These are phyloP conservation scores for Hemileia vastatrix DNA, from an alignment of 1,284 basidiomycete genomes.

Conservation along the genomic window DNA sequence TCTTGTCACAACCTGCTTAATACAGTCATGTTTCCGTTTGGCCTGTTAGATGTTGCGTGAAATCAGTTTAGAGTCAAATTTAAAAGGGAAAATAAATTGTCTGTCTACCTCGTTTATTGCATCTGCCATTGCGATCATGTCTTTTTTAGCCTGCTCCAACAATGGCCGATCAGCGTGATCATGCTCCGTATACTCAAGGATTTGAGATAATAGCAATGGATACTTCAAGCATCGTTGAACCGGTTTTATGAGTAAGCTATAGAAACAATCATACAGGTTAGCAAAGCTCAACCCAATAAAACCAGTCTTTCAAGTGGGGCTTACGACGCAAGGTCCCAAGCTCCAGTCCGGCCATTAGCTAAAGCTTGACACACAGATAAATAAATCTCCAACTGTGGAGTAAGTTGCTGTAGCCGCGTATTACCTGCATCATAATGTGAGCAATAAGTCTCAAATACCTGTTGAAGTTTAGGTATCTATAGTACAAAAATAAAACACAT, in stretches of 20 bases:
- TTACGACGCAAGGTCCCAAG: slow-evolving; percentile 17
- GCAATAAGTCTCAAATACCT: slow-evolving; percentile 7
- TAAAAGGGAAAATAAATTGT: too few relatives aligned
- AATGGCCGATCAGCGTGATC: slow-evolving; percentile 3
- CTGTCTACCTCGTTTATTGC: too few relatives aligned
- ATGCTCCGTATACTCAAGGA: slow-evolving; percentile 5
- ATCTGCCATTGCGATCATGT: too few relatives aligned
- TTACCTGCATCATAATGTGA: slow-evolving; percentile 10
- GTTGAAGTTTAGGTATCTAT: slow-evolving; percentile 6
- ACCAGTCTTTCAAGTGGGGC: neutral
- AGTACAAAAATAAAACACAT: neutral
- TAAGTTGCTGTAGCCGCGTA: slow-evolving; percentile 3
- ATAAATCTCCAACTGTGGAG: neutral
- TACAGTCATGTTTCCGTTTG: too few relatives aligned
- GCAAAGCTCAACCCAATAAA: neutral
- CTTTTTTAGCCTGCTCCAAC: slow-evolving; percentile 2
- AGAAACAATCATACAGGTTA: neutral
- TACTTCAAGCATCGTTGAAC: slow-evolving; percentile 20
- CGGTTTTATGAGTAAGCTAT: slow-evolving; percentile 15
- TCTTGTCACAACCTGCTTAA: too few relatives aligned
- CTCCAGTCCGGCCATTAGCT: slow-evolving; percentile 4
- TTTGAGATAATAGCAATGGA: slow-evolving; percentile 12
- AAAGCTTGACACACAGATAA: slow-evolving; percentile 2
- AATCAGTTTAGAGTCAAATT: too few relatives aligned
- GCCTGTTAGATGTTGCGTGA: too few relatives aligned